phyloP scores from a whole-genome alignment of 129 eudicot species.

The Chrysanthemum seticuspe region DNA sequence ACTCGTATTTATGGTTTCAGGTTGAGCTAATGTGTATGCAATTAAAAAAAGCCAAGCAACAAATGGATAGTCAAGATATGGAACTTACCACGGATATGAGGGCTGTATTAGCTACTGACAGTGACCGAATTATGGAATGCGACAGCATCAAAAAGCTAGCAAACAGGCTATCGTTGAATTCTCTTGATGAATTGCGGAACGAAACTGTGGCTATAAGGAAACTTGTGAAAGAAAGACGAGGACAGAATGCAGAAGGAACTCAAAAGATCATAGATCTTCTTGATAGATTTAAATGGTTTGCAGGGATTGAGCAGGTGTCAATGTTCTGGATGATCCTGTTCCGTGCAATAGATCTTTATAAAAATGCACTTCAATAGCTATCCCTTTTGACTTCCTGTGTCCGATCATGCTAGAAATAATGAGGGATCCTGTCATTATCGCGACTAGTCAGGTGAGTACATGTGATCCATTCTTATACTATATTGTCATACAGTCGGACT shows the following conservation, averaged over 20 bases:
- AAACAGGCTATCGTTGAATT: constrained; percentile 47
- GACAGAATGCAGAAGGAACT: constrained; percentile 53
- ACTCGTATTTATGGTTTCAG: constrained; percentile 25
- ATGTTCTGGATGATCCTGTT: constrained; percentile 49
- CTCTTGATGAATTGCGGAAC: constrained; percentile 48
- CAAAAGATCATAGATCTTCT: constrained; percentile 54
- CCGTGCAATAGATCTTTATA: constrained; percentile 29
- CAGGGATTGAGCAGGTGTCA: constrained; percentile 55
- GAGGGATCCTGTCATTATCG: constrained; percentile 85
- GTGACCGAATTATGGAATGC: constrained; percentile 59
- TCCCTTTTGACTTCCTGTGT: constrained; percentile 79
- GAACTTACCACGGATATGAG: constrained; percentile 78
- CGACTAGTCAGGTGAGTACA: constrained; percentile 75
- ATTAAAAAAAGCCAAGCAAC: constrained; percentile 52
- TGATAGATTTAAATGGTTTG: constrained; percentile 56
- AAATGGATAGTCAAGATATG: constrained; percentile 77
- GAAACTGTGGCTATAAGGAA: constrained; percentile 62
- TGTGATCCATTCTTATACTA: not conserved
- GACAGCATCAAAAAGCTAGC: constrained; percentile 74
- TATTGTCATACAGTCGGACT: not conserved
- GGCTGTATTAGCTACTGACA: constrained; percentile 50
- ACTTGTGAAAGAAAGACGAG: constrained; percentile 55
- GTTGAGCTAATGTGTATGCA: constrained; percentile 58
- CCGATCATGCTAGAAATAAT: constrained; percentile 83
- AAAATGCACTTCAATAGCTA: constrained; percentile 39